Base-by-base conservation (phyloP, 2,329 filamentous ascomycete genomes). In the Exserohilum turcica region DNA sequence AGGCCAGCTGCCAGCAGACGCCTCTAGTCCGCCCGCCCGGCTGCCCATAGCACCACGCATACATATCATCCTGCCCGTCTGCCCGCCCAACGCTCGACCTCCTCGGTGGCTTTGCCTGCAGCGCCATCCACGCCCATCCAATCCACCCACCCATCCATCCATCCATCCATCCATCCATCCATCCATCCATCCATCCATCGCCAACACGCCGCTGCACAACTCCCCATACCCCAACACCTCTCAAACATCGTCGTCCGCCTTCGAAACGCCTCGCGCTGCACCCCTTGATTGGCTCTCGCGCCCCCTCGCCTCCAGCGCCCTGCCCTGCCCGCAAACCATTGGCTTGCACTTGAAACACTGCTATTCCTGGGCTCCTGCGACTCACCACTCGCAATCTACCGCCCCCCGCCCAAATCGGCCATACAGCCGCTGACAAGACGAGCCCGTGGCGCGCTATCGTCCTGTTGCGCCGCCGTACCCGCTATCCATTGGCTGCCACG, bases 321-420 rank as follows among this genome's bases (percentile, higher is more conserved):
- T 52, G 39, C 53, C 42, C 45, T 54, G 52, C 52, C 35, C 38
- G 51, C 60, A 71, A 67, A 67, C 63, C 62, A 64, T 60, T 65
- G 63, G 65, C 64, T 48, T 56, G 48, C 52, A 67, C 58, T 67
- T 74, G 72, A 74, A 74, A 74, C 72, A 67, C 68, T 12, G 19
- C 65, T 69, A 61, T 65, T 68, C 60, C 58, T 65, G 66, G 59
- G 60, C 43, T 56, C 63, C 65, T 65, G 65, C 60, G 55, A 28
- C 56, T 53, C 57, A 54, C 58, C 59, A 62, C 63, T 60, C 61
- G 61, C 67, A 61, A 60, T 62, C 60, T 66, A 24, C 21, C 59
- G 57, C 59, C 56, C 48, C 60, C n/a, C 46, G 44, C 63, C 57
- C 56, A 61, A 65, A 65, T 59, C 55, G 63, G 67, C 70, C 68